These are phyloP conservation scores for Suillus tomentosus DNA, from an alignment of 768 basidiomycete genomes.

Conservation along the genomic window DNA sequence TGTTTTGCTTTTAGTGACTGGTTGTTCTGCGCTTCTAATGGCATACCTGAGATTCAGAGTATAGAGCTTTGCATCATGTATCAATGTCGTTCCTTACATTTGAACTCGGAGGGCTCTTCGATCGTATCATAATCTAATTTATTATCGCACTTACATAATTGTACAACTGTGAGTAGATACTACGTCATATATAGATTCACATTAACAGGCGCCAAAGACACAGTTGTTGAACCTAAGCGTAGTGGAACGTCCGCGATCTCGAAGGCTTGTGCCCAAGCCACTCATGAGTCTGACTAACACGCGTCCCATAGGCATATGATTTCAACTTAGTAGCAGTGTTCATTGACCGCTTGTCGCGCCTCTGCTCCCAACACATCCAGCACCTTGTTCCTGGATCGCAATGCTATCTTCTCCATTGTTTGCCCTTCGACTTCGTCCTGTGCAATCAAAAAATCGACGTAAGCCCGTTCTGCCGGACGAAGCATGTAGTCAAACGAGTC, in stretches of 20 bases:
- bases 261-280: neutral
- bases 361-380: constrained; percentile 16
- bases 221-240: no score
- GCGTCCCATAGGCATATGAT: neutral
- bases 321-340: neutral
- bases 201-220: no score
- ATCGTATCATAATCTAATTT: neutral
- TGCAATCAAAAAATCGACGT: constrained; percentile 3
- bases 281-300: no score
- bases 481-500: neutral
- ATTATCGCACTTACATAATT: neutral
- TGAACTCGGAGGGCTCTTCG: neutral
- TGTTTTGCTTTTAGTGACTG: constrained; percentile 59
- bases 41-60: constrained; percentile 77
- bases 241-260: no score
- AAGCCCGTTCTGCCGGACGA: constrained; percentile 5
- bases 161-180: neutral
- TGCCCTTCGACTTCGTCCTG: constrained; percentile 5
- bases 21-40: constrained; percentile 84
- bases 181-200: constrained; percentile 1
- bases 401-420: neutral
- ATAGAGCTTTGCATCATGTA: constrained; percentile 17
- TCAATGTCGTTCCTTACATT: neutral
- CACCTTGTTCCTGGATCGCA: constrained; percentile 15
- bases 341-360: constrained; percentile 10